Conservation (phyloP, 371 early-diverging fungal species). For the Lichtheimia hyalospora region DNA sequence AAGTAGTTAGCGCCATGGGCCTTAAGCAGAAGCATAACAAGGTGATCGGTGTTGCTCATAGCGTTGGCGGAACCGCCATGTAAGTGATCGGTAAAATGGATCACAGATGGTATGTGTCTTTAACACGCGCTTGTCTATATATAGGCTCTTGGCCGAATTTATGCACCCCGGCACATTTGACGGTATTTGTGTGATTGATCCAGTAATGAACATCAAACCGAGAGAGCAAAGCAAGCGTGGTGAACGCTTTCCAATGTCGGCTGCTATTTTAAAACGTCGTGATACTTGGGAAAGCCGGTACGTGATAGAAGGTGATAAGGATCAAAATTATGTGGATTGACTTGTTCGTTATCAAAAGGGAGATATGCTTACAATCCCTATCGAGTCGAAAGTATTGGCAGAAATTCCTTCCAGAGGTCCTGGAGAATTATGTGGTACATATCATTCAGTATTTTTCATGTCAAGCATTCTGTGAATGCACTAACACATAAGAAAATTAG, state of each 20-base stretch:
- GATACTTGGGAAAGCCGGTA: slow-evolving; percentile 31
- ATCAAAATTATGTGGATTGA: too few relatives aligned
- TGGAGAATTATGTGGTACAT: slow-evolving; percentile 32
- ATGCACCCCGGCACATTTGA: slow-evolving; percentile 32
- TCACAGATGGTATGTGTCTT: background rate
- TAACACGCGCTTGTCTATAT: background rate
- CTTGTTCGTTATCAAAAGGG: slow-evolving; percentile 1
- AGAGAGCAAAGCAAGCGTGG: background rate
- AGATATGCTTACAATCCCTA: slow-evolving; percentile 22
- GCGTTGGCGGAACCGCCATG: slow-evolving; percentile 42
- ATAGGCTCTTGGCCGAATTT: slow-evolving; percentile 30
- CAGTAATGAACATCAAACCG: slow-evolving; percentile 19
- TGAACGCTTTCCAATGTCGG: too few relatives aligned
- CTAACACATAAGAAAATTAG: too few relatives aligned
- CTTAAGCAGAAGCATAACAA: slow-evolving; percentile 21
- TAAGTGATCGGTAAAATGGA: slow-evolving; percentile 13
- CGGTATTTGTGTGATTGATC: slow-evolving; percentile 29
- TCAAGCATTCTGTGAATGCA: too few relatives aligned
- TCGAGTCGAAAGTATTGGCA: slow-evolving; percentile 20
- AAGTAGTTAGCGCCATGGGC: slow-evolving; percentile 24
- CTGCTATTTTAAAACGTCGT: too few relatives aligned
- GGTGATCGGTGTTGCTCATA: slow-evolving; percentile 41
- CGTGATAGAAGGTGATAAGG: background rate
- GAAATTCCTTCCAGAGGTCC: slow-evolving; percentile 28
- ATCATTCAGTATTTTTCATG: too few relatives aligned